Conservation (phyloP, 2,329 filamentous ascomycete species). For the Didymella pomorum region DNA sequence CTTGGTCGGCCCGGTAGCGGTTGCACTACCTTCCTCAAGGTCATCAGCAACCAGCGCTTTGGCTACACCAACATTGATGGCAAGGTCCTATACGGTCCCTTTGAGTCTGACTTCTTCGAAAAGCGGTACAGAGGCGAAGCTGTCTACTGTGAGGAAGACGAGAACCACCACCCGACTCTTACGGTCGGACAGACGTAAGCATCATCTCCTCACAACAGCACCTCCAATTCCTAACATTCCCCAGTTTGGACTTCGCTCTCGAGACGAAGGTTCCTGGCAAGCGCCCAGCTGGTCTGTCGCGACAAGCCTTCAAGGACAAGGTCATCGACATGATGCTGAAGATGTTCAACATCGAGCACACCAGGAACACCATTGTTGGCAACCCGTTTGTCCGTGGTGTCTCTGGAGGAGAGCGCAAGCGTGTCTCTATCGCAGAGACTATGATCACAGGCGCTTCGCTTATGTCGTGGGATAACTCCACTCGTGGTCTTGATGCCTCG, state of each 20-base stretch:
- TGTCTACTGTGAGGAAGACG: slow-evolving; percentile 87
- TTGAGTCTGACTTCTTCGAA: slow-evolving; percentile 72
- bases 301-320: slow-evolving; percentile 77
- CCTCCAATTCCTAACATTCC: too few relatives aligned
- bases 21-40: slow-evolving; percentile 64
- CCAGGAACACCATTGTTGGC: slow-evolving; percentile 82
- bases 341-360: slow-evolving; percentile 96
- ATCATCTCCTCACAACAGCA: too few relatives aligned
- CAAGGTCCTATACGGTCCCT: slow-evolving; percentile 79
- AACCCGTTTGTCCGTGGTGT: slow-evolving; percentile 80
- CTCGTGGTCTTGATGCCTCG: slow-evolving; percentile 58
- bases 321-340: slow-evolving; percentile 78
- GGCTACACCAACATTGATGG: slow-evolving; percentile 70
- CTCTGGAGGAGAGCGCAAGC: slow-evolving; percentile 80
- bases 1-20: slow-evolving; percentile 75
- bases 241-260: slow-evolving; percentile 74
- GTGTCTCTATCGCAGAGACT: slow-evolving; percentile 83
- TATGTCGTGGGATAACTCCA: slow-evolving; percentile 67
- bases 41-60: slow-evolving; percentile 63
- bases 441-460: slow-evolving; percentile 77
- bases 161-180: slow-evolving; percentile 83
- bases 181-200: slow-evolving; percentile 79
- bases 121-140: slow-evolving; percentile 80
- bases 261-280: slow-evolving; percentile 86
- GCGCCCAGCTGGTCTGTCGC: slow-evolving; percentile 75